Evolutionary conservation across 2,329 filamentous ascomycete genomes (phyloP).

Genomic region (Colletotrichum phormii): DNA sequence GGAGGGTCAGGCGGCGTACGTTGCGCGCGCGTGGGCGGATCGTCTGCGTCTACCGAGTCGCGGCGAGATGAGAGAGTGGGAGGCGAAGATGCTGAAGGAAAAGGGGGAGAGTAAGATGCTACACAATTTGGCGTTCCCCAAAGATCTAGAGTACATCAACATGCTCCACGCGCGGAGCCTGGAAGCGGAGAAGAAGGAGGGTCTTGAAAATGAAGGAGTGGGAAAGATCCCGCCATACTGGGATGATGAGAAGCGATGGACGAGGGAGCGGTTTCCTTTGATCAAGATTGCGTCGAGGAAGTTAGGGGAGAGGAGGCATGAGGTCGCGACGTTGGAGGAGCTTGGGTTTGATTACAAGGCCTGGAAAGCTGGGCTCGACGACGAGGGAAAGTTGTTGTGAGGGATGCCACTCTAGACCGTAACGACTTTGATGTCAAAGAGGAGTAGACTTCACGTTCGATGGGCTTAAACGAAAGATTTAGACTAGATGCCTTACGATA

Average conservation of each 20-base stretch:
- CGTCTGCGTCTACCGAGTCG: conserved; percentile 66
- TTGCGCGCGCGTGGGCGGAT: conserved; percentile 75
- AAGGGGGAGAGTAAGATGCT: conserved; percentile 57
- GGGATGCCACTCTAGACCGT: not conserved
- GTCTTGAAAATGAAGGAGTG: conserved; percentile 49
- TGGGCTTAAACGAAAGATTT: no score
- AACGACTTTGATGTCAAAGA: no score
- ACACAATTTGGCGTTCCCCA: conserved; percentile 58
- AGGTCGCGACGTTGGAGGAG: conserved; percentile 59
- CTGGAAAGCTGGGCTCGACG: conserved; percentile 40
- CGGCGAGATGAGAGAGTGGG: conserved; percentile 72
- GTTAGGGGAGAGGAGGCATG: conserved; percentile 48
- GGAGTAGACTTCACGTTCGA: no score
- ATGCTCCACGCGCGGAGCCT: conserved; percentile 62
- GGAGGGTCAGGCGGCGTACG: conserved; percentile 75
- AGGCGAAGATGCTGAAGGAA: conserved; percentile 60
- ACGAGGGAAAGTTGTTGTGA: conserved; percentile 20
- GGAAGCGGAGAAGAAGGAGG: conserved; percentile 43
- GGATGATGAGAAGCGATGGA: conserved; percentile 53
- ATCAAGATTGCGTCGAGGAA: conserved; percentile 54
- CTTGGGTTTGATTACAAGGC: conserved; percentile 53
- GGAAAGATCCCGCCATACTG: conserved; percentile 54
- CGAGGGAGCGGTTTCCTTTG: conserved; percentile 51
- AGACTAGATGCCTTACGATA: no score
- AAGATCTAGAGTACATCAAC: conserved; percentile 72